A percentile compares a stretch with the other conserved stretches of the same genome.
These are phyloP conservation scores for Kwoniella heveanensis DNA, from an alignment of 768 basidiomycete genomes.

Conservation along the genomic window DNA sequence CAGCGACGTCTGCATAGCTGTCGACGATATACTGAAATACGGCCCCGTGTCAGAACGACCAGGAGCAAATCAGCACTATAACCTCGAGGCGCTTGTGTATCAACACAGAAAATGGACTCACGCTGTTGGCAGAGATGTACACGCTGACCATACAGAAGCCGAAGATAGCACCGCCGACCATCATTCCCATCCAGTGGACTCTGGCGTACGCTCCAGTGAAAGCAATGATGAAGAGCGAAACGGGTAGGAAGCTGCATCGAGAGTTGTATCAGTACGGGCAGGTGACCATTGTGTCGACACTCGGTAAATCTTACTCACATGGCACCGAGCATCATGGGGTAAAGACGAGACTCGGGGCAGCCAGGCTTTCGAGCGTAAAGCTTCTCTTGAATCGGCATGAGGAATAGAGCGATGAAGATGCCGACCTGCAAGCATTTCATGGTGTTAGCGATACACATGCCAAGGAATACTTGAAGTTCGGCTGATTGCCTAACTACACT, in stretches of 20 bases:
- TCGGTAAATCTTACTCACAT: slow-evolving; percentile 2
- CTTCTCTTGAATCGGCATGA: slow-evolving; percentile 41
- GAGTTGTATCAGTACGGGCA: too few relatives aligned
- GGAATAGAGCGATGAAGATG: slow-evolving; percentile 29
- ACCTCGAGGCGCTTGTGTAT: too few relatives aligned
- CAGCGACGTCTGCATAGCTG: slow-evolving; percentile 53
- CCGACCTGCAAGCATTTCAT: slow-evolving; percentile 23
- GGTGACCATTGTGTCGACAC: too few relatives aligned
- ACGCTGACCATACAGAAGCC: slow-evolving; percentile 63
- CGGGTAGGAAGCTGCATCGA: slow-evolving; percentile 60
- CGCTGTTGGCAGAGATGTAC: slow-evolving; percentile 66
- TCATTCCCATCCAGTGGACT: slow-evolving; percentile 71
- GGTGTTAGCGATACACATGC: too few relatives aligned
- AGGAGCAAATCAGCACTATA: too few relatives aligned
- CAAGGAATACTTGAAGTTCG: too few relatives aligned
- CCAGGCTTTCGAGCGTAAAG: slow-evolving; percentile 32
- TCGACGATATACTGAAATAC: slow-evolving; percentile 20
- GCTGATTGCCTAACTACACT: slow-evolving; percentile 9
- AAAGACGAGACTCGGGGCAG: slow-evolving; percentile 40
- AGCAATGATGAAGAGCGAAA: slow-evolving; percentile 70
- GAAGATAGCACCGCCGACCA: slow-evolving; percentile 63
- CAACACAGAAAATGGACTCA: too few relatives aligned
- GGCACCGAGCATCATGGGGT: slow-evolving; percentile 48
- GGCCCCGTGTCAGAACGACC: slow-evolving; percentile 1
- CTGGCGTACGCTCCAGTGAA: slow-evolving; percentile 65